Conservation (phyloP, 306 rosid species). For the Prinsepia uniflora region DNA sequence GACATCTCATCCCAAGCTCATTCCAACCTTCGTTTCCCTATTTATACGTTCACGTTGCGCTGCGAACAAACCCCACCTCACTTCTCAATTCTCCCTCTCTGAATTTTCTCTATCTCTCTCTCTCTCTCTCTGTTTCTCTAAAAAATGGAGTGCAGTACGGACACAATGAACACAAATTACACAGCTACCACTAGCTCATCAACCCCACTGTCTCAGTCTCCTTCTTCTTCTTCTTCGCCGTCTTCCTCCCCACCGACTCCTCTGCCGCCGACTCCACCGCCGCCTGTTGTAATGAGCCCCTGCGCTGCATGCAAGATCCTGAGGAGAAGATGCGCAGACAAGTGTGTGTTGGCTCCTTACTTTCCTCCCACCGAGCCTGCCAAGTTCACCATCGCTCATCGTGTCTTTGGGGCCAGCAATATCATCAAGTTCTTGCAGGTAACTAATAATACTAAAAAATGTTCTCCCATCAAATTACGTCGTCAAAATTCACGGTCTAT, state of each 20-base stretch:
- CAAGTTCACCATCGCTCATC: conserved; percentile 85
- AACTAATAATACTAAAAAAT: not conserved
- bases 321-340: conserved; percentile 76
- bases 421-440: conserved; percentile 97
- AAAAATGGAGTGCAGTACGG: conserved; percentile 17
- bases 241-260: conserved; percentile 18
- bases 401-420: conserved; percentile 93
- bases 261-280: conserved; percentile 13
- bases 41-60: conserved; percentile 1
- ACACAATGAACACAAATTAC: conserved; percentile 12
- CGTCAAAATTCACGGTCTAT: not conserved
- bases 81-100: not conserved
- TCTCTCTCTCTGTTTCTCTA: not conserved
- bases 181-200: conserved; percentile 19
- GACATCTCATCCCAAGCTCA: not conserved
- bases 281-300: conserved; percentile 55
- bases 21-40: not conserved
- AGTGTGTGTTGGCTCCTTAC: conserved; percentile 89
- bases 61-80: conserved; percentile 8
- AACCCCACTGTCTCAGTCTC: conserved; percentile 34
- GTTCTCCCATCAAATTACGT: not conserved
- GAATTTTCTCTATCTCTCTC: not conserved
- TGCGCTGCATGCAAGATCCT: conserved; percentile 92
- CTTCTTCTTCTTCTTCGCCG: conserved; percentile 30
- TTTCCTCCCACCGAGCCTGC: conserved; percentile 91